phyloP scores from a whole-genome alignment of 768 basidiomycete genomes.

The Macrolepiota dolichaula region DNA sequence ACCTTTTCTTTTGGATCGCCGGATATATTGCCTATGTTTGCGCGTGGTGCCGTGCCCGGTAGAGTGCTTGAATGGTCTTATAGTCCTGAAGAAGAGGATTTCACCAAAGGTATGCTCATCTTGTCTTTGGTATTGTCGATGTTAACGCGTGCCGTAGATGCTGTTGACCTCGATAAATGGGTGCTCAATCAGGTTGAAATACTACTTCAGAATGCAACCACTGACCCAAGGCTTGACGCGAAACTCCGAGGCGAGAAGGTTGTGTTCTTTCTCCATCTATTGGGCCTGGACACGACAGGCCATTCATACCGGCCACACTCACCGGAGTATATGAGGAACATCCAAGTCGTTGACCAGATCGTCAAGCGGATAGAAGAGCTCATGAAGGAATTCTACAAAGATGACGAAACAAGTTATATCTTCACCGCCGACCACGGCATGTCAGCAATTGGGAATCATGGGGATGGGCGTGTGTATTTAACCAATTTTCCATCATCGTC shows the following conservation, averaged over 20 bases:
- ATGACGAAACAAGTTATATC: constrained; percentile 68
- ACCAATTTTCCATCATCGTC: not conserved
- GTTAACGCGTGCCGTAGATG: constrained; percentile 42
- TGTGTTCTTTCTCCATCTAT: constrained; percentile 80
- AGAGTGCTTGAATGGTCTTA: constrained; percentile 78
- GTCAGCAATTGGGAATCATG: constrained; percentile 86
- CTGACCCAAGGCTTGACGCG: constrained; percentile 41
- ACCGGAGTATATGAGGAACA: constrained; percentile 85
- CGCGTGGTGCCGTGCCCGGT: constrained; percentile 64
- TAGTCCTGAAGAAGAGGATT: constrained; percentile 76
- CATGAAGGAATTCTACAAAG: constrained; percentile 59
- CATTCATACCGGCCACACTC: constrained; percentile 86
- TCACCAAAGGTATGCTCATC: constrained; percentile 65
- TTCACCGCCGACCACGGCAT: constrained; percentile 92
- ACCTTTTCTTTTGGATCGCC: constrained; percentile 86
- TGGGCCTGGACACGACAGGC: constrained; percentile 84
- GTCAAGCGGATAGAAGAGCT: constrained; percentile 64
- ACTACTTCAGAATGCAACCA: constrained; percentile 63
- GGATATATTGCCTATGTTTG: constrained; percentile 87
- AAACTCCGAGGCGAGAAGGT: constrained; percentile 57
- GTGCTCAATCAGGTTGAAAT: constrained; percentile 64
- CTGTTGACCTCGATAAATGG: constrained; percentile 75
- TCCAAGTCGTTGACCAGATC: constrained; percentile 73
- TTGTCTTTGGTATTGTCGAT: not conserved
- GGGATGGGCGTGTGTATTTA: constrained; percentile 66